phyloP scores from a whole-genome alignment of 2,329 filamentous ascomycete genomes.

The Tolypocladium guangdongense region DNA sequence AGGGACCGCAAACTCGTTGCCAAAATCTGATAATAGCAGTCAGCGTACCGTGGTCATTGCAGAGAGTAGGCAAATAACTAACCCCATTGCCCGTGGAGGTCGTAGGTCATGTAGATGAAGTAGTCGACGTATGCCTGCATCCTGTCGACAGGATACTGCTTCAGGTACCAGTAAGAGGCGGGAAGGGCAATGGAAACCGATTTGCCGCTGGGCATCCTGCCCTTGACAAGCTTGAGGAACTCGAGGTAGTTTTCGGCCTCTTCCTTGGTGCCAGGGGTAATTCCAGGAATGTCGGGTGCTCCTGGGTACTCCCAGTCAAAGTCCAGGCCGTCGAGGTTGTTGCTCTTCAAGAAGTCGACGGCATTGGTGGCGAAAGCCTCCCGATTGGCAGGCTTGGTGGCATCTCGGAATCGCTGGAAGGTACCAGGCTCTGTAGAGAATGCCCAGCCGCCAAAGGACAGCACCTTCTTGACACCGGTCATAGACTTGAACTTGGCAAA shows the following conservation, averaged over 20 bases:
- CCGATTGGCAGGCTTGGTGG: constrained; percentile 14
- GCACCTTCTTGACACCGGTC: no score
- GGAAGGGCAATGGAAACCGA: constrained; percentile 19
- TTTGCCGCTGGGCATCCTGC: constrained; percentile 9
- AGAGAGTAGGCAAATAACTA: constrained; percentile 1
- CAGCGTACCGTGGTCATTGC: no score
- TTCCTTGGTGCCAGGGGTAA: constrained; percentile 12
- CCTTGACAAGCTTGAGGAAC: constrained; percentile 3
- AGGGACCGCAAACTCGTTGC: constrained; percentile 13
- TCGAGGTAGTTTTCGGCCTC: constrained; percentile 7
- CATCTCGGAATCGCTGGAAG: no score
- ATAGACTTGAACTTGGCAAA: no score
- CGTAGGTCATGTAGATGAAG: constrained; percentile 25
- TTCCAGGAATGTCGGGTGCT: constrained; percentile 14
- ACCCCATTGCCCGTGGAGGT: constrained; percentile 22
- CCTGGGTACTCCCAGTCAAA: constrained; percentile 32
- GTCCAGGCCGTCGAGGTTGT: constrained; percentile 26
- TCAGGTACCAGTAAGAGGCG: constrained; percentile 24
- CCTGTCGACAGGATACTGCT: constrained; percentile 15
- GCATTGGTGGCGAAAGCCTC: constrained; percentile 19
- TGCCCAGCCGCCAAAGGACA: no score
- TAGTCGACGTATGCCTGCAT: constrained; percentile 19
- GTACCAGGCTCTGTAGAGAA: no score
- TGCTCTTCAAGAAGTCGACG: constrained; percentile 23
- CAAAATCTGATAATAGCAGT: not conserved